Conservation (phyloP, 306 rosid species). For the Hippophae rhamnoides region DNA sequence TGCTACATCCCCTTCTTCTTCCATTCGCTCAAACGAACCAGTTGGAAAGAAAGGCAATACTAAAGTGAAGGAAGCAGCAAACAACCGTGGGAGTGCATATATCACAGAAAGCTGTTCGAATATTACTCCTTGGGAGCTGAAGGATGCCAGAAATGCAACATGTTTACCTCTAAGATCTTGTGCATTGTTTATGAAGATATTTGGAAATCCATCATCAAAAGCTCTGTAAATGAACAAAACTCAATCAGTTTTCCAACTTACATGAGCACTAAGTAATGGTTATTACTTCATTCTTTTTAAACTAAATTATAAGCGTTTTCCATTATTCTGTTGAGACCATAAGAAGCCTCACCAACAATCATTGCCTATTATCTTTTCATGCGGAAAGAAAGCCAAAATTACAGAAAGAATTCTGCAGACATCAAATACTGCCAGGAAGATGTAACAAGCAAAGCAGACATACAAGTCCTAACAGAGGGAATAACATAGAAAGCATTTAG, state of each 20-base stretch:
- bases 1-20: conserved; percentile 99
- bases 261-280: background rate
- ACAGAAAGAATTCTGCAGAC: too few species aligned
- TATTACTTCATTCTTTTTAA: background rate
- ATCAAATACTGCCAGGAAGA: too few species aligned
- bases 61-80: conserved; percentile 86
- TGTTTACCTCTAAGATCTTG: conserved; percentile 94
- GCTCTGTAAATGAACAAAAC: conserved; percentile 44
- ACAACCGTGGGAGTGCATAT: conserved; percentile 82
- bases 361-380: too few species aligned
- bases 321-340: too few species aligned
- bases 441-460: too few species aligned
- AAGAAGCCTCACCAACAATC: too few species aligned
- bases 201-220: conserved; percentile 93
- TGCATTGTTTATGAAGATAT: conserved; percentile 68
- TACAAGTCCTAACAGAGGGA: too few species aligned
- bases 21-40: conserved; percentile 98
- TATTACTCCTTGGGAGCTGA: conserved; percentile 81
- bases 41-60: conserved; percentile 98
- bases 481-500: too few species aligned
- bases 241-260: conserved; percentile 15
- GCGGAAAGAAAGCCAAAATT: too few species aligned
- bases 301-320: too few species aligned
- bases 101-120: conserved; percentile 94
- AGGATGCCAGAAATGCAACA: conserved; percentile 85